Base-by-base conservation (phyloP, 1,139 yeast genomes). In the Diutina neorugosa region DNA sequence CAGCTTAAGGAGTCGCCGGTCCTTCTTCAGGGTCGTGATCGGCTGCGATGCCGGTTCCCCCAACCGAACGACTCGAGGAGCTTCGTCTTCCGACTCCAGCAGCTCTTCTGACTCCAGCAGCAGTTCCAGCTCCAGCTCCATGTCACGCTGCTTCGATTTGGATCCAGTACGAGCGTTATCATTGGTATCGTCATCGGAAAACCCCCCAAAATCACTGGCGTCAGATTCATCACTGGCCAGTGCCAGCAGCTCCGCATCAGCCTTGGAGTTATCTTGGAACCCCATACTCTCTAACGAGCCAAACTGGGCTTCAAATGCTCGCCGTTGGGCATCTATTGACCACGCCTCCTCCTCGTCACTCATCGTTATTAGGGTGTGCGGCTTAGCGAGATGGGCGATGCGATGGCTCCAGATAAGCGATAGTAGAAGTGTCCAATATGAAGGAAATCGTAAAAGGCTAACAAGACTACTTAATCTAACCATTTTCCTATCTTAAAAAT, bases 271-370 rank as follows among this genome's bases (percentile, higher is more conserved):
- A 60, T 83, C 88, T 52, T 76, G 74, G 60, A 65, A 82, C 4
- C 88, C 88, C 73, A 80, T 63, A 2, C 70, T 70, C 59, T 81
- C 87, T 6, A 84, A 61, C 2, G 80, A 68, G 0, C 88, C 89
- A 63, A 84, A 84, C 67, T 83, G 89, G 6, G 80, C 79, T 61
- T 84, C 91, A 61, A 84, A 84, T 54, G 82, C 80, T 31, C 70
- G 63, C 57, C 89, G 62, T 57, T 83, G 88, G 27, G 72, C 62
- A 61, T 81, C 87, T 61, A 82, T 58, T n/a, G 73, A 70, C 52
- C 62, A 66, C 62, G 69, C 55, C 58, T 80, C 78, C 25, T 68
- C 75, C 16, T 46, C 50, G 16, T 44, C 48, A 21, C 48, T 44
- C 48, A 44, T 44, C 19, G 18, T 31, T 31, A 14, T 2, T 7